Percentiles rank a stretch among this genome's conserved stretches.
Evolutionary conservation across 1,284 basidiomycete species (phyloP).

Genomic region (Pseudozyma pruni): DNA sequence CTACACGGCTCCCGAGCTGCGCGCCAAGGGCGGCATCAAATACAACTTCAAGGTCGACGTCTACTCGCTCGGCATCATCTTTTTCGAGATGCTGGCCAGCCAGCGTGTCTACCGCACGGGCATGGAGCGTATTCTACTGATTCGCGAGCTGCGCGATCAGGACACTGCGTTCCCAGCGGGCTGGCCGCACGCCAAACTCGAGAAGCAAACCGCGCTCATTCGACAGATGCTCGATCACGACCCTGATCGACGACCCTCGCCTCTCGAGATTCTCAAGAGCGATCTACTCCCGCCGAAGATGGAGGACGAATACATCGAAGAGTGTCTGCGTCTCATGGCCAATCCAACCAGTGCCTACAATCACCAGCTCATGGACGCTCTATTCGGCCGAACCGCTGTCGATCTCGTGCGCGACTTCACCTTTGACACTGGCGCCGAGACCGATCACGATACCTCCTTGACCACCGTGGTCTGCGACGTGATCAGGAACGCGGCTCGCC

Average conservation of each 20-base stretch:
- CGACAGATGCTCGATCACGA: slow-evolving; percentile 84
- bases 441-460: slow-evolving; percentile 77
- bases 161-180: slow-evolving; percentile 78
- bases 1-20: slow-evolving; percentile 84
- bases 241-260: slow-evolving; percentile 81
- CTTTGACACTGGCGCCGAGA: slow-evolving; percentile 80
- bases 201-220: slow-evolving; percentile 75
- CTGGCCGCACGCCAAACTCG: slow-evolving; percentile 75
- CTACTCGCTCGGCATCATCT: slow-evolving; percentile 91
- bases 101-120: slow-evolving; percentile 78
- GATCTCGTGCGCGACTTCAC: slow-evolving; percentile 78
- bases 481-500: slow-evolving; percentile 79
- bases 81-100: slow-evolving; percentile 94
- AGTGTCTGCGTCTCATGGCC: slow-evolving; percentile 82
- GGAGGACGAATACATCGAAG: slow-evolving; percentile 86
- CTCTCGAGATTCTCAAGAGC: slow-evolving; percentile 84
- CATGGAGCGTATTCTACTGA: slow-evolving; percentile 84
- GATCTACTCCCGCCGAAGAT: slow-evolving; percentile 78
- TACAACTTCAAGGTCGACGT: slow-evolving; percentile 87
- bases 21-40: slow-evolving; percentile 71
- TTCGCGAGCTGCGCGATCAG: slow-evolving; percentile 80
- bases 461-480: slow-evolving; percentile 82
- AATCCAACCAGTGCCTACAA: slow-evolving; percentile 63
- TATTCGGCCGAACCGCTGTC: slow-evolving; percentile 69
- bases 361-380: slow-evolving; percentile 56